Evolutionary conservation across 2,329 filamentous ascomycete genomes (phyloP), one percentile per base, ranked within the genome.

Genomic region (Aureobasidium pullulans): DNA sequence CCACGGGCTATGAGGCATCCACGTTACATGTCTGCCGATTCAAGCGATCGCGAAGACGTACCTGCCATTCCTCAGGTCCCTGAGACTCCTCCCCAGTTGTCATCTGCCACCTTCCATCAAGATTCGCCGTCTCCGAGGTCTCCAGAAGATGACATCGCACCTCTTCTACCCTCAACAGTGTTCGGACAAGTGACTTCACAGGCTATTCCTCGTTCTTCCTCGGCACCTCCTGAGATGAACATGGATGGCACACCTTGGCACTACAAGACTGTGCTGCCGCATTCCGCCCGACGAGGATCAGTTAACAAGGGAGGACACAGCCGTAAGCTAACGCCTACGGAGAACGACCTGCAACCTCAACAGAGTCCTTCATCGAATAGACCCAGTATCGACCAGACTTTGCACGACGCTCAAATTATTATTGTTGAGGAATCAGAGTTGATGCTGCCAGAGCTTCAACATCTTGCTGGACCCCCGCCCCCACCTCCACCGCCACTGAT

Each of bases 1-100:
- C 92, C 93, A 32, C 86, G 90, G 75, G 91, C 91, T 1, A 96
- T 96, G 91, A 84, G 88, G 19, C 84, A 95, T 69, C 82, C 84
- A 1, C 84, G 89, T 44, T 85, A 93, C 65, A 80, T 81, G 70
- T 82, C 84, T 64, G 73, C 79, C 2, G 81, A 85, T 60, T 76
- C 79, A 43, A 76, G 75, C 48, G 75, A 78, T 46, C 72, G 75
- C 36, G 76, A 80, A 15, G 70, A 72, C 34, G 76, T 79, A 28
- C 81, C 81, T 28, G 77, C 78, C n/a, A 76, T 84, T 10, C 78
- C 81, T 32, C 75, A 79, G 60, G 77, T 84, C 32, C 84, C 85
- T 0, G 78, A 81, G n/a, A 73, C 71, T 43, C 43, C 37, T 48
- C 23, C 61, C 47, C 31, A 57, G 37, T 68, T 15, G 75, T 74